Percentiles rank a stretch among this genome's conserved stretches.
phyloP scores from a whole-genome alignment of 73 alveolate species.

The Urostyla sp. region DNA sequence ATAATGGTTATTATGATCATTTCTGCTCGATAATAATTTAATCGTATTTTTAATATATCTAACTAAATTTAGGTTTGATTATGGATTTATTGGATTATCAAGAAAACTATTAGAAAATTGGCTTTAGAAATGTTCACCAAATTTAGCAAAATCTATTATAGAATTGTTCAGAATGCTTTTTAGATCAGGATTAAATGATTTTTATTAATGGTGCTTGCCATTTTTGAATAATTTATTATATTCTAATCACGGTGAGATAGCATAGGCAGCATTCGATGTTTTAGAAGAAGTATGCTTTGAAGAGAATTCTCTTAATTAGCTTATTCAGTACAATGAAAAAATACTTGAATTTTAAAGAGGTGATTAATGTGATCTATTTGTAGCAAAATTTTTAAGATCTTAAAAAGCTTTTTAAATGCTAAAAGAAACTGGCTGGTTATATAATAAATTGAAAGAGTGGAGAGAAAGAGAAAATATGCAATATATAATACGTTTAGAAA shows the following conservation, averaged over 20 bases:
- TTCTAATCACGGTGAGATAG: conserved; percentile 43
- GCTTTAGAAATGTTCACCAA: conserved; percentile 57
- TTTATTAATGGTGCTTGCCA: conserved; percentile 66
- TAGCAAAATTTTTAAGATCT: conserved; percentile 32
- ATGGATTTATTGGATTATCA: conserved; percentile 47
- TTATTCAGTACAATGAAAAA: conserved; percentile 14
- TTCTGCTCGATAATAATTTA: conserved; percentile 54
- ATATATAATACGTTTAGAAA: conserved; percentile 54
- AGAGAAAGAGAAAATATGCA: conserved; percentile 48
- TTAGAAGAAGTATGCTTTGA: conserved; percentile 69
- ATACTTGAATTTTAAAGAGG: conserved; percentile 39
- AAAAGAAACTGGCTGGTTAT: conserved; percentile 65
- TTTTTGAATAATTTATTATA: conserved; percentile 30
- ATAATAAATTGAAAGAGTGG: conserved; percentile 59
- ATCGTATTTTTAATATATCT: conserved; percentile 44
- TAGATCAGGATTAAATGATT: conserved; percentile 71
- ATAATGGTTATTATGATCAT: conserved; percentile 65
- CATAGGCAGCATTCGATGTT: conserved; percentile 60
- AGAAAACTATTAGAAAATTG: conserved; percentile 54
- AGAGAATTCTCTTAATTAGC: conserved; percentile 38
- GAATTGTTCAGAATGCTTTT: conserved; percentile 70
- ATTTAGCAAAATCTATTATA: conserved; percentile 53
- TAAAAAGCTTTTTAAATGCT: conserved; percentile 42
- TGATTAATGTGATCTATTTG: conserved; percentile 36
- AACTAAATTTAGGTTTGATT: conserved; percentile 49